Evolutionary conservation across 176 grass and related monocot genomes (phyloP).

Genomic region (Oryza coarctata): DNA sequence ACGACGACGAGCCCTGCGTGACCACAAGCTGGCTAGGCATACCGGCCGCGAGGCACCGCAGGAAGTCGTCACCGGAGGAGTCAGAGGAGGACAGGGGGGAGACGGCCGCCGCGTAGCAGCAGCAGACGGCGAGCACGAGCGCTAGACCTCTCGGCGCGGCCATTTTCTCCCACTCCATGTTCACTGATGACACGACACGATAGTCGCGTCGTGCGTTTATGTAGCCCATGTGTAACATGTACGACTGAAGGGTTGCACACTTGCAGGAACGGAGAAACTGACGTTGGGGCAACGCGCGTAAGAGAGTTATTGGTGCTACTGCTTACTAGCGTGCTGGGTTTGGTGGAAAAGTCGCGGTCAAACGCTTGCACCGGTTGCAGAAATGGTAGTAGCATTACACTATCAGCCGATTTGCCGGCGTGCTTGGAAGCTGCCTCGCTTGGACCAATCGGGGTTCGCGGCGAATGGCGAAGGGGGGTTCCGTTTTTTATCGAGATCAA

Average conservation of each 20-base stretch:
- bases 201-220: background rate
- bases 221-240: background rate
- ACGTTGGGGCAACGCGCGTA: background rate
- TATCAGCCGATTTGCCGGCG: background rate
- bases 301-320: background rate
- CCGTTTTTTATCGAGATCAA: background rate
- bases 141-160: background rate
- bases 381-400: background rate
- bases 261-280: background rate
- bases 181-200: too few relatives aligned
- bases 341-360: background rate
- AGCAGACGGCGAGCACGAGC: background rate
- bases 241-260: background rate
- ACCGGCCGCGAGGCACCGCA: background rate
- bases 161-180: background rate
- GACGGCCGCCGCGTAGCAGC: background rate
- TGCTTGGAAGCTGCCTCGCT: background rate
- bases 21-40: conserved; percentile 23
- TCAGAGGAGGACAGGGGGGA: too few relatives aligned
- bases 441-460: too few relatives aligned
- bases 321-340: background rate
- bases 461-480: too few relatives aligned
- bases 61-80: too few relatives aligned
- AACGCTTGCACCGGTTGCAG: background rate
- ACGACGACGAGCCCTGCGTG: conserved; percentile 9